Percentiles rank a stretch among this genome's conserved stretches.
Evolutionary conservation across 108 stramenopile genomes (phyloP).

Genomic region (Nitzschia putrida): DNA sequence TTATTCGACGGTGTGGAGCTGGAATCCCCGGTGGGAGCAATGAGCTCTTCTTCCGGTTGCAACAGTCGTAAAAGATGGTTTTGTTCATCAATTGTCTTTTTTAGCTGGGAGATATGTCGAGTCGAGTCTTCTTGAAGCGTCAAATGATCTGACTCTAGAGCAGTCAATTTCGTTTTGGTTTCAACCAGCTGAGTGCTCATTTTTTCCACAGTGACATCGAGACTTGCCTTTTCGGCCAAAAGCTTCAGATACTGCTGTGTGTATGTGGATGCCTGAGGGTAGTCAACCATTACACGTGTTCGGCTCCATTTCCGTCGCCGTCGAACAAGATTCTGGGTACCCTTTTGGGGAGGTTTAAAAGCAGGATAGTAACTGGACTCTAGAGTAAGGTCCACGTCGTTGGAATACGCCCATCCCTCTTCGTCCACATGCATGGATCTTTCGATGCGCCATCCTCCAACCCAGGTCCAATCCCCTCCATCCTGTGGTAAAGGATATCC

Average conservation of each 20-base stretch:
- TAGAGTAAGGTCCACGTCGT: constrained; percentile 25
- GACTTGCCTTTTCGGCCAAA: constrained; percentile 48
- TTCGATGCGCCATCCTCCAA: constrained; percentile 55
- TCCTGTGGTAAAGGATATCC: constrained; percentile 60
- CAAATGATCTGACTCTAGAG: constrained; percentile 41
- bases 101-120: constrained; percentile 5
- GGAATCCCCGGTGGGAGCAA: neutral
- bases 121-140: constrained; percentile 21
- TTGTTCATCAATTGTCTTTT: constrained; percentile 23
- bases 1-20: constrained; percentile 9
- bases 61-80: constrained; percentile 9
- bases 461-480: constrained; percentile 61
- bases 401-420: constrained; percentile 58
- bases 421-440: constrained; percentile 39
- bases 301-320: constrained; percentile 63
- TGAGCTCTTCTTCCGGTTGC: constrained; percentile 12
- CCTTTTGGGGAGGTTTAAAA: constrained; percentile 29
- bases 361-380: constrained; percentile 27
- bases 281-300: constrained; percentile 49
- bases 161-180: constrained; percentile 53
- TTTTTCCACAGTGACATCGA: constrained; percentile 39
- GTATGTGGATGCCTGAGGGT: constrained; percentile 45
- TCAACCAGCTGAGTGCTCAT: constrained; percentile 53
- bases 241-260: constrained; percentile 46
- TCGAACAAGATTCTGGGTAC: constrained; percentile 22